Percentiles rank a stretch among this genome's conserved stretches.
Conservation (phyloP, 1,284 basidiomycete species). For the Irpex rosettiformis region DNA sequence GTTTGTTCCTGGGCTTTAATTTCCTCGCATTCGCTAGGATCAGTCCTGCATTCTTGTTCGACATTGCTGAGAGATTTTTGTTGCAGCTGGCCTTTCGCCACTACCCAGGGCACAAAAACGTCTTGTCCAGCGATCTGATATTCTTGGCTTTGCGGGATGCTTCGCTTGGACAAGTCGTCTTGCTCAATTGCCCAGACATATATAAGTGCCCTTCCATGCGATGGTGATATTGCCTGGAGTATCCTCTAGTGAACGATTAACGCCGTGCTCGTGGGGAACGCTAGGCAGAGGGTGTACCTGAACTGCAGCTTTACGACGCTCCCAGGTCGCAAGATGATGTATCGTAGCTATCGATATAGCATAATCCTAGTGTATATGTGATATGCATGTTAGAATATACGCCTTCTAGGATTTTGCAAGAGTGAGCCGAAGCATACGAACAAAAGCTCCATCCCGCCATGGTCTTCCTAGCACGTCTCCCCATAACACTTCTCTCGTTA, state of each 20-base stretch:
- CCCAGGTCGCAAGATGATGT: slow-evolving; percentile 84
- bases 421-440: slow-evolving; percentile 38
- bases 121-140: slow-evolving; percentile 40
- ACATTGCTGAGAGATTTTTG: slow-evolving; percentile 16
- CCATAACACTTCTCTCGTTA: slow-evolving; percentile 67
- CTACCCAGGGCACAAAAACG: slow-evolving; percentile 74
- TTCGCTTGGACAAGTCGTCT: slow-evolving; percentile 75
- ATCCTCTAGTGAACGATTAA: slow-evolving; percentile 45
- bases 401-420: neutral
- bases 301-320: slow-evolving; percentile 69
- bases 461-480: slow-evolving; percentile 67
- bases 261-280: too few relatives aligned
- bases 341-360: slow-evolving; percentile 95
- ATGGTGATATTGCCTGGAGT: slow-evolving; percentile 57
- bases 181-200: slow-evolving; percentile 99
- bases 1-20: slow-evolving; percentile 10
- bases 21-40: slow-evolving; percentile 4
- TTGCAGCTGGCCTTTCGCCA: slow-evolving; percentile 25
- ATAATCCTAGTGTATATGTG: slow-evolving; percentile 63
- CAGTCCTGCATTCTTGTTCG: slow-evolving; percentile 5
- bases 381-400: neutral
- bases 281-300: too few relatives aligned
- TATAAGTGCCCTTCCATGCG: slow-evolving; percentile 79
- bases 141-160: slow-evolving; percentile 39
- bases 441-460: slow-evolving; percentile 78